Evolutionary conservation across 2,329 filamentous ascomycete genomes (phyloP).

Genomic region (Phyllosticta capitalensis): DNA sequence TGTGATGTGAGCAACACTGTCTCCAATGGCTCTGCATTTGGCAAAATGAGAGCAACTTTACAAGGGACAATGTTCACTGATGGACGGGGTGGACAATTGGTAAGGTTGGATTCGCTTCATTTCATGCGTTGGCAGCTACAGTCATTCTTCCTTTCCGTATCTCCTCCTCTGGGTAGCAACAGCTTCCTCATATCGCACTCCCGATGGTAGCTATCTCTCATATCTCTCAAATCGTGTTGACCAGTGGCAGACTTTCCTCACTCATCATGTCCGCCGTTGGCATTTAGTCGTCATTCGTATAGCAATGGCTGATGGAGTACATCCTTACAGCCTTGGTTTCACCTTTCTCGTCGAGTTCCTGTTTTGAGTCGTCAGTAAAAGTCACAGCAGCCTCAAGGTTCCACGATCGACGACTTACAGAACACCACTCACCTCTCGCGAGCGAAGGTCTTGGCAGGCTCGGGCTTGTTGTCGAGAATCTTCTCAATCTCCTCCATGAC

Average conservation of each 20-base stretch:
- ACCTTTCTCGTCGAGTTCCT: neutral
- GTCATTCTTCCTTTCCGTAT: neutral
- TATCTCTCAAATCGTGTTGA: neutral
- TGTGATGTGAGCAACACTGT: too few relatives aligned
- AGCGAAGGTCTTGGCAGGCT: constrained; percentile 13
- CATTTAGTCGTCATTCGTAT: neutral
- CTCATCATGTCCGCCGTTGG: neutral
- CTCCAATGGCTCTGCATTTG: too few relatives aligned
- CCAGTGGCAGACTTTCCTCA: neutral
- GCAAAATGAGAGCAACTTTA: too few relatives aligned
- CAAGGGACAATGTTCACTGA: too few relatives aligned
- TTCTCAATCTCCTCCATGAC: constrained; percentile 32
- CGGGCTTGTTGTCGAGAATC: constrained; percentile 31
- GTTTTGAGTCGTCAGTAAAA: neutral
- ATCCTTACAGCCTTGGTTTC: neutral
- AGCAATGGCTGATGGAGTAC: neutral
- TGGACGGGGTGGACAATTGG: too few relatives aligned
- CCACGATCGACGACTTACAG: neutral
- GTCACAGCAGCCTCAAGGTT: neutral
- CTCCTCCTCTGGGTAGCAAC: too few relatives aligned
- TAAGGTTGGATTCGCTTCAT: neutral
- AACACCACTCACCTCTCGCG: constrained; percentile 14
- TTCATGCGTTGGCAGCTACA: neutral
- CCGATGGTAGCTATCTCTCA: neutral
- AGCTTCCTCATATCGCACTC: neutral